Base-by-base conservation (phyloP, 441 rosid species). In the Erysimum cheiri region DNA sequence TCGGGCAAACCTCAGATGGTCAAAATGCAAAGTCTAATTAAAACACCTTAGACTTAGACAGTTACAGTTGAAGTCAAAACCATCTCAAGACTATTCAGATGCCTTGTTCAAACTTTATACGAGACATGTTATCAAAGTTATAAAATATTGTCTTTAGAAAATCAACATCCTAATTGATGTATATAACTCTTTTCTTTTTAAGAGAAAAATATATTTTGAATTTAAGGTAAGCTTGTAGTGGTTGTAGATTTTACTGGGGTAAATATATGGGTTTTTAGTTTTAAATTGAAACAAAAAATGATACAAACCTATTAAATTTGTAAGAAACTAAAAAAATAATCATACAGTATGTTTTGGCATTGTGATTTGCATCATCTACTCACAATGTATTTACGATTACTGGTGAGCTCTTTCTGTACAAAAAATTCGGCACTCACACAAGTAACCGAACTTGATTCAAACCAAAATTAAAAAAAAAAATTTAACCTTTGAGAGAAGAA, bases 361-460 rank as follows among this genome's bases (percentile, higher is more conserved):
- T 50, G 46, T 50, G 54, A 26, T 74, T 72, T 64, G 67, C 12
- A 57, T 57, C 62, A 57, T 11, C 17, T 47, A n/a, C 58, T 65
- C 56, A 60, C 72, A 73, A 44, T 60, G 62, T 66, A 59, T n/a
- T 55, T 33, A 54, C 15, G 80, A 78, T 78, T 74, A 81, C 93
- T 81, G 89, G 86, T 84, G 88, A 84, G 85, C 74, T 75, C 65
- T 48, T 55, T 68, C 14, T 75, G 49, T 69, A 75, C 78, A 75
- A 63, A 69, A 82, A 66, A 33, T 17, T 54, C 48, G 69, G 79
- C 67, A 67, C 89, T 84, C 88, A 79, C 89, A 80, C 91, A 52
- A 80, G 74, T 80, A 80, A 80, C 67, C 80, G n/a, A 52, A 31
- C 22, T 64, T 74, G 64, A 74, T 74, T 68, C 60, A 53, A 48